A percentile compares a stretch with the other conserved stretches of the same genome.
These are phyloP conservation scores for Populus hybrid DNA, from an alignment of 441 rosid genomes.

Conservation along the genomic window DNA sequence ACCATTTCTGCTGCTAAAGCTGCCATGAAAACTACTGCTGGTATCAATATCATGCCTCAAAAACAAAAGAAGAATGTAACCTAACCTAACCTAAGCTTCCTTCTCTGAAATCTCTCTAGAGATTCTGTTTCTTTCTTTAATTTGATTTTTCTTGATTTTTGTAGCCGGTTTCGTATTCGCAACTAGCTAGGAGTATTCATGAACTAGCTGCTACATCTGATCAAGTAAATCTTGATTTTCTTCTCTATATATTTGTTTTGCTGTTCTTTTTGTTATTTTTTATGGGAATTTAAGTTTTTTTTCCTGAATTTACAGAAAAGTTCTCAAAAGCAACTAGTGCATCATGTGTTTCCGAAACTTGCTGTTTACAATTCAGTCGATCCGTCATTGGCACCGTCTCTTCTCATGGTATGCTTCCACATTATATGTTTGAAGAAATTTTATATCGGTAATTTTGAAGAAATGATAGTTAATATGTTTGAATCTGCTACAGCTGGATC, in stretches of 20 bases:
- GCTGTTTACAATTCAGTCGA: slow-evolving; percentile 99
- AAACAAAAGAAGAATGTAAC: slow-evolving; percentile 65
- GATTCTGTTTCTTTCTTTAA: background rate
- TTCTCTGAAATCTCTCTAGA: background rate
- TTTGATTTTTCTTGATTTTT: slow-evolving; percentile 6
- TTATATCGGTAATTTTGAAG: background rate
- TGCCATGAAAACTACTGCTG: slow-evolving; percentile 62
- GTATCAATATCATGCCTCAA: slow-evolving; percentile 73
- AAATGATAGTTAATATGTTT: background rate
- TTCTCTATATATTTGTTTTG: background rate
- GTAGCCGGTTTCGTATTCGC: slow-evolving; percentile 97
- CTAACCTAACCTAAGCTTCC: background rate
- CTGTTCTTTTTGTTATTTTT: background rate
- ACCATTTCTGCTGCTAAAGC: slow-evolving; percentile 94
- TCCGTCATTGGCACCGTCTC: slow-evolving; percentile 99
- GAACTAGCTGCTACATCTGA: slow-evolving; percentile 95
- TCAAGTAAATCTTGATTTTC: slow-evolving; percentile 48
- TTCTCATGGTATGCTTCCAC: slow-evolving; percentile 76
- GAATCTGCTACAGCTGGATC: slow-evolving; percentile 63
- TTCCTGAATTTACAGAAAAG: slow-evolving; percentile 55
- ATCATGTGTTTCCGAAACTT: slow-evolving; percentile 95
- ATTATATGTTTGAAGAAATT: slow-evolving; percentile 7
- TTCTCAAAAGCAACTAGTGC: slow-evolving; percentile 89
- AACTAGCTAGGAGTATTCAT: slow-evolving; percentile 98
- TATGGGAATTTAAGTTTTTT: slow-evolving; percentile 10